Conservation (phyloP, 1,139 yeast species). For the Entelexis paramagnoliae region DNA sequence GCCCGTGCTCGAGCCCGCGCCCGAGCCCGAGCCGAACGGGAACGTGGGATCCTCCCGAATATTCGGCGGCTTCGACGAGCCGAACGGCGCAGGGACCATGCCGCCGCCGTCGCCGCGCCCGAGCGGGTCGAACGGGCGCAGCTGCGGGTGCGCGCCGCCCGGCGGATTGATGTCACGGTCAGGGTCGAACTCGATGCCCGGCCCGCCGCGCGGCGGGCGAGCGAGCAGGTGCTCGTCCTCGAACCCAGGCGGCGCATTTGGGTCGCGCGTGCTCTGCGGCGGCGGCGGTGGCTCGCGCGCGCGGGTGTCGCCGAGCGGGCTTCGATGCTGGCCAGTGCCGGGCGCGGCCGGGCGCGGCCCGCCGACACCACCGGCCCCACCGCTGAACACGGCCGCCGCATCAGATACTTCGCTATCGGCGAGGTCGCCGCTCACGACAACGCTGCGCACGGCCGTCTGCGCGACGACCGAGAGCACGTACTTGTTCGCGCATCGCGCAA, state of each 20-base stretch:
- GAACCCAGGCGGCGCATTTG: slow-evolving; percentile 38
- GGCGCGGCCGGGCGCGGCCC: too few relatives aligned
- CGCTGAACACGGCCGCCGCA: neutral
- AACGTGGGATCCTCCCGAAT: slow-evolving; percentile 25
- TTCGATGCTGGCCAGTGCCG: too few relatives aligned
- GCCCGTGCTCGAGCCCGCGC: neutral
- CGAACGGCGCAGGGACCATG: slow-evolving; percentile 32
- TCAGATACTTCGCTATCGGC: neutral
- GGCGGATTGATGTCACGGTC: slow-evolving; percentile 36
- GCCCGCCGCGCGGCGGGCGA: slow-evolving; percentile 12
- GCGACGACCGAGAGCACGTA: neutral
- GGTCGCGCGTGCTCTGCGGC: slow-evolving; percentile 16
- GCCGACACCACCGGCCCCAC: neutral
- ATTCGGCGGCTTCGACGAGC: slow-evolving; percentile 19
- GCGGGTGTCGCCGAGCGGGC: neutral
- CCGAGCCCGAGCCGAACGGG: slow-evolving; percentile 22
- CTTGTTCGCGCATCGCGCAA: neutral
- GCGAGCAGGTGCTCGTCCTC: slow-evolving; percentile 47
- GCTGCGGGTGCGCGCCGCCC: slow-evolving; percentile 32
- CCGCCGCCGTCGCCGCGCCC: slow-evolving; percentile 26
- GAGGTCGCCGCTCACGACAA: neutral
- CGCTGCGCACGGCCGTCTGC: neutral
- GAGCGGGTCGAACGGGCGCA: slow-evolving; percentile 25
- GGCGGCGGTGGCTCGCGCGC: neutral
- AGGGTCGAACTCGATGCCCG: slow-evolving; percentile 28